phyloP scores from a whole-genome alignment of 106 monocot species.

The Acorus calamus region DNA sequence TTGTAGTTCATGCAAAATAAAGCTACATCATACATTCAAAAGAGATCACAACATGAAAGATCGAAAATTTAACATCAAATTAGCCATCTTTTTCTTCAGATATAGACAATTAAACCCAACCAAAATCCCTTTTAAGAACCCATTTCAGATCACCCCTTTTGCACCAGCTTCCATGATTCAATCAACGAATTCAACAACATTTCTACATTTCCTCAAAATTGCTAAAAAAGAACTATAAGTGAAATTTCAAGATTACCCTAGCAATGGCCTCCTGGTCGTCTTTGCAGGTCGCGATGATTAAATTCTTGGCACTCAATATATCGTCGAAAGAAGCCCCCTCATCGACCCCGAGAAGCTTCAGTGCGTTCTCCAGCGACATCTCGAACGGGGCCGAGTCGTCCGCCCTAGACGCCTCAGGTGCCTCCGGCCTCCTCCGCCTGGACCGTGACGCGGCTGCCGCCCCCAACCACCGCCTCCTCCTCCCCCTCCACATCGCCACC shows the following conservation, averaged over 20 bases:
- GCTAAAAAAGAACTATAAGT: not conserved
- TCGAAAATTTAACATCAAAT: too few species aligned
- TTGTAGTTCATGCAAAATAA: too few species aligned
- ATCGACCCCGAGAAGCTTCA: slow-evolving; percentile 71
- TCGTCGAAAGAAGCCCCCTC: slow-evolving; percentile 91
- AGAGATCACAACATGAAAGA: too few species aligned
- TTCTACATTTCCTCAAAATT: not conserved
- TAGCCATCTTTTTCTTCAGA: too few species aligned
- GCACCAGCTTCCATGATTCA: too few species aligned
- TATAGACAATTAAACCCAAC: too few species aligned
- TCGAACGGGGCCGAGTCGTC: slow-evolving; percentile 77
- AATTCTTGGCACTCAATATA: slow-evolving; percentile 81
- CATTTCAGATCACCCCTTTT: too few species aligned
- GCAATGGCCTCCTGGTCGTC: slow-evolving; percentile 65
- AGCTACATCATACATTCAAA: too few species aligned
- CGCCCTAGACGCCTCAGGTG: slow-evolving; percentile 34
- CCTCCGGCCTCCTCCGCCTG: not conserved
- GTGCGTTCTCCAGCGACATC: slow-evolving; percentile 82
- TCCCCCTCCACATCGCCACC: not conserved
- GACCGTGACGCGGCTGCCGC: slow-evolving; percentile 6
- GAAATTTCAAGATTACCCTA: slow-evolving; percentile 27
- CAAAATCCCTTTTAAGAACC: too few species aligned
- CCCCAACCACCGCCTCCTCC: slow-evolving; percentile 12
- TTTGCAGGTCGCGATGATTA: slow-evolving; percentile 52
- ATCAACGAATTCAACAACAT: not conserved